Evolutionary conservation across 78 protist species (phyloP), one percentile per base, ranked within the genome.

Genomic region (Tieghemostelium lacteum): DNA sequence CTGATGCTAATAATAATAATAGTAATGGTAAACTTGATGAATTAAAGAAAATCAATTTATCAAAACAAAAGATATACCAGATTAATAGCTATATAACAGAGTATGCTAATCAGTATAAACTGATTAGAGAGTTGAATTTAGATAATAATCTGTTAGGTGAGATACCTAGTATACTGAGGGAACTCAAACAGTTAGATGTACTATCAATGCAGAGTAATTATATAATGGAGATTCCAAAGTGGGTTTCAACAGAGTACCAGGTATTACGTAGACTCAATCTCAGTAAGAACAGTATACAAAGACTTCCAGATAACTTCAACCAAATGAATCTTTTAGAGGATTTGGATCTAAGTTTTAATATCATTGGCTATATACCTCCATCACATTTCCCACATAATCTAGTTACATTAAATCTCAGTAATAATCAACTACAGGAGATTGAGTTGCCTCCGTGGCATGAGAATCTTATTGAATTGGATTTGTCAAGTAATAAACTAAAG

Each of bases 401-500:
- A 16, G 45, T 75, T 24, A 75, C 70, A 64, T 50, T 72, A 24
- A 61, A 83, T 42, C 72, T 83, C 10, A 55, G 73, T 16, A 10
- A 83, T 33, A 83, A 83, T 33, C 58, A 36, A 1, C 22, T 83
- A 1, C 28, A 45, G 20, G 66, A 61, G 10, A 71, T 83, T n/a
- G 80, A 69, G 16, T 58, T 83, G 28, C 91, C 91, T 33, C 50
- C 72, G 19, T 71, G 77, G 77, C 58, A 69, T 20, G 91, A 83
- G 17, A 37, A 36, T 17, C 29, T 83, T 1, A 39, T 60, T 14
- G 31, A 58, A 33, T 33, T 83, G 52, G 75, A 83, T 20, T 12
- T 83, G 0, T 28, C 63, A 19, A 73, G 75, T 31, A 83, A 83
- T 20, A 34, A 60, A 29, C 33, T 83, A 26, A 34, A 73, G 22